phyloP scores from a whole-genome alignment of 805 yeast genomes.

The Myxozyma mucilagina region DNA sequence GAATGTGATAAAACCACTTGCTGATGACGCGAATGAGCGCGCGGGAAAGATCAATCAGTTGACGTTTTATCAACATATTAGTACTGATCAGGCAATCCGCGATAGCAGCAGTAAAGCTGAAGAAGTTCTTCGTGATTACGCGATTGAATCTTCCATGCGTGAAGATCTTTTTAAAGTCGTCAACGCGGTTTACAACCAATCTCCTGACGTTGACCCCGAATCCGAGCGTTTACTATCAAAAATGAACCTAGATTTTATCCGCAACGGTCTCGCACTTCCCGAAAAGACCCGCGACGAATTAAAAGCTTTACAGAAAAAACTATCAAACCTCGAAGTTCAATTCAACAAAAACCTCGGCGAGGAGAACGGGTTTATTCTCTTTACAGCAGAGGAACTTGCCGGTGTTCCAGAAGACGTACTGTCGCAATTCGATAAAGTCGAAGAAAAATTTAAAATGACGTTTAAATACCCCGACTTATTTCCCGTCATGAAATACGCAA shows the following conservation, averaged over 20 bases:
- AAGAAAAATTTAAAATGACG: constrained; percentile 59
- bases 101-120: constrained; percentile 70
- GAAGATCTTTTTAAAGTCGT: constrained; percentile 64
- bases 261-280: constrained; percentile 69
- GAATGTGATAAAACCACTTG: constrained; percentile 54
- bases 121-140: constrained; percentile 45
- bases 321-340: constrained; percentile 57
- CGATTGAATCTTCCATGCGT: constrained; percentile 66
- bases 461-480: constrained; percentile 79
- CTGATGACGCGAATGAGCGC: constrained; percentile 53
- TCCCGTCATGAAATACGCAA: constrained; percentile 74
- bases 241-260: constrained; percentile 54
- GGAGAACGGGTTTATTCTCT: constrained; percentile 53
- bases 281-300: constrained; percentile 56
- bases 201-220: constrained; percentile 50
- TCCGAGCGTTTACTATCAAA: constrained; percentile 59
- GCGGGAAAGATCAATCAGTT: constrained; percentile 52
- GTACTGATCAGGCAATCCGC: constrained; percentile 61
- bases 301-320: constrained; percentile 57
- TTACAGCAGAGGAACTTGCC: constrained; percentile 63
- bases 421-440: constrained; percentile 57
- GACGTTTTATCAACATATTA: constrained; percentile 72
- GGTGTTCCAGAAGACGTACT: constrained; percentile 72
- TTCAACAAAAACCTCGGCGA: constrained; percentile 57
- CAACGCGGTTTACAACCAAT: constrained; percentile 51